A percentile compares a stretch with the other conserved stretches of the same genome.
Conservation (phyloP, 2,329 filamentous ascomycete genomes). For the Penicillium palitans region DNA sequence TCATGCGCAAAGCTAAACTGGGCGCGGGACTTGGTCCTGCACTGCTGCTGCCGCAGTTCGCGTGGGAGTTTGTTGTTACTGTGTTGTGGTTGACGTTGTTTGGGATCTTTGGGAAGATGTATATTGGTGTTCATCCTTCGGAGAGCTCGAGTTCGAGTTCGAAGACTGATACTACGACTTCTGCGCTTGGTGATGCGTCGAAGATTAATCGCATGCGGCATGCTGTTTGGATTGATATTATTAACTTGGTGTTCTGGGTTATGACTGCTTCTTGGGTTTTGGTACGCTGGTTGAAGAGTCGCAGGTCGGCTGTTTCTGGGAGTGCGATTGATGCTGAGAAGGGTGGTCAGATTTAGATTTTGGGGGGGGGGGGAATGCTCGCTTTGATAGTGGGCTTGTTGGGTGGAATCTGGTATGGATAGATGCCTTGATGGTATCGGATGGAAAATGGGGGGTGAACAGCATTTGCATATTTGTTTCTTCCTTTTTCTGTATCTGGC, state of each 20-base stretch:
- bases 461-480: neutral
- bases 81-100: slow-evolving; percentile 80
- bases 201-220: slow-evolving; percentile 74
- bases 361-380: neutral
- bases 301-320: slow-evolving; percentile 10
- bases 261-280: slow-evolving; percentile 52
- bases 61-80: slow-evolving; percentile 71
- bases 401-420: neutral
- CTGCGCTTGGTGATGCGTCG: slow-evolving; percentile 13
- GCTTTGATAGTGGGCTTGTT: slow-evolving; percentile 1
- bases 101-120: slow-evolving; percentile 80
- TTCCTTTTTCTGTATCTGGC: neutral
- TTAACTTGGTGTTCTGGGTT: slow-evolving; percentile 75
- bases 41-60: slow-evolving; percentile 52
- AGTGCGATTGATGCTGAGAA: slow-evolving; percentile 24
- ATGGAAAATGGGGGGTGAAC: neutral
- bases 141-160: neutral
- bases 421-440: slow-evolving; percentile 1
- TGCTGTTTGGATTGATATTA: slow-evolving; percentile 79
- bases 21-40: slow-evolving; percentile 24
- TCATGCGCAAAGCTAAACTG: slow-evolving; percentile 25
- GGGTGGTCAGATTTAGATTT: slow-evolving; percentile 7
- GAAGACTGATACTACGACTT: neutral
- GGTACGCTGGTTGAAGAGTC: slow-evolving; percentile 37
- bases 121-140: slow-evolving; percentile 64